Evolutionary conservation across 441 rosid species (phyloP), one percentile per base, ranked within the genome.

Genomic region (Viola pubescens): DNA sequence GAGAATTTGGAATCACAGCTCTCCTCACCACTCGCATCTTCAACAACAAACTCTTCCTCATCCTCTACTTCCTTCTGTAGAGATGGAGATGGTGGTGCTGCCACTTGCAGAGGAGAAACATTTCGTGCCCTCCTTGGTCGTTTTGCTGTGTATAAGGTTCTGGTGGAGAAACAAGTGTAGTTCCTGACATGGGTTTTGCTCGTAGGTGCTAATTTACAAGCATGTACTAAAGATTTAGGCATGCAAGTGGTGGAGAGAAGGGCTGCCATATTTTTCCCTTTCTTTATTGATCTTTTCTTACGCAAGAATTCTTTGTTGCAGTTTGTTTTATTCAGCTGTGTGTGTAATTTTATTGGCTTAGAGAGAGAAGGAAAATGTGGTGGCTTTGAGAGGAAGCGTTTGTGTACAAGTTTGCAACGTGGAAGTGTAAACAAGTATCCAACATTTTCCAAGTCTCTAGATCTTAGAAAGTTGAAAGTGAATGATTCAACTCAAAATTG

Each of bases 11-110:
- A 74, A 45, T 62, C 87, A 63, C 52, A 55, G 64, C 74, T 73
- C 60, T 80, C 85, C 55, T 82, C 77, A 14, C 75, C 82, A 60
- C 41, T 45, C 3, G 70, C 82, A 16, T 62, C 43, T 54, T 63
- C 72, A 9, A 58, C 54, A 45, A 45, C 40, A 41, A n/a, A 50
- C 37, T 46, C 61, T 41, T 48, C 63, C 3, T 56, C 75, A 53
- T 72, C 68, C 39, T 77, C 76, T 54, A 68, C 80, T 48, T 72
- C 72, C 69, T 75, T 72, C 58, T 64, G 72, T 54, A 59, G 48
- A 42, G 83, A 74, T 2, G 66, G 68, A 0, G 87, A 69, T 41
- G 84, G 76, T 0, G 85, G 82, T 53, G 89, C 82, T 19, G 88
- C 86, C 26, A 83, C 84, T 34, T 70, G 75, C 8, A 85, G 9